These are phyloP conservation scores for Sanghuangporus sanghuang DNA, from an alignment of 1,284 basidiomycete species.

Conservation along the genomic window DNA sequence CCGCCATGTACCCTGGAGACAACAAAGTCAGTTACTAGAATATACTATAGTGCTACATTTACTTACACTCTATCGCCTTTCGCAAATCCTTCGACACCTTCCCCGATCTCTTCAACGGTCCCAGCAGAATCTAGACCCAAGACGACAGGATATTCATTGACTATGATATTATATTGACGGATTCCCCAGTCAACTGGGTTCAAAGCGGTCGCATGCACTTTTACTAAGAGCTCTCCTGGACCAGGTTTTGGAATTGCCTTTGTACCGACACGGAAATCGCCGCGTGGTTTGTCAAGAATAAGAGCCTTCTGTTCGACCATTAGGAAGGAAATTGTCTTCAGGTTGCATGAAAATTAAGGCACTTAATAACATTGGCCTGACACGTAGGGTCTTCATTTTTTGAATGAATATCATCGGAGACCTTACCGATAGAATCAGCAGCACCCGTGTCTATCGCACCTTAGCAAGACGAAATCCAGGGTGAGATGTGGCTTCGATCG, in stretches of 20 bases:
- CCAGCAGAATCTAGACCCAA: conserved; percentile 58
- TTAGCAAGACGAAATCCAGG: too few species aligned
- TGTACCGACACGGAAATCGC: conserved; percentile 22
- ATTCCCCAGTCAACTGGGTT: conserved; percentile 39
- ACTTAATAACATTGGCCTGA: too few species aligned
- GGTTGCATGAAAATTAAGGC: too few species aligned
- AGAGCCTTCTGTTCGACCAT: conserved; percentile 14
- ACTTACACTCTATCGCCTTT: conserved; percentile 56
- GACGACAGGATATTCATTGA: conserved; percentile 36
- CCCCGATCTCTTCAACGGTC: conserved; percentile 47
- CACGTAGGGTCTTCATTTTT: too few species aligned
- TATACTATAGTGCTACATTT: conserved; percentile 1
- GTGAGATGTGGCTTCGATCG: too few species aligned
- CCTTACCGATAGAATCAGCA: too few species aligned
- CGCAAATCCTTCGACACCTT: conserved; percentile 42
- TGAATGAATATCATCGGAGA: too few species aligned
- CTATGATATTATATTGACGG: conserved; percentile 26
- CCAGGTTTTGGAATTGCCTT: conserved; percentile 27
- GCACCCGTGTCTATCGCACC: too few species aligned
- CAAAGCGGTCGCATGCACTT: conserved; percentile 35
- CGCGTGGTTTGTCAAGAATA: conserved; percentile 19
- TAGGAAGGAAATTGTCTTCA: background rate
- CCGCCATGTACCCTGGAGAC: conserved; percentile 37
- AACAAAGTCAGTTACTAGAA: background rate
- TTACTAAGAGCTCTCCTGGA: conserved; percentile 36